A percentile compares a stretch with the other conserved stretches of the same genome.
phyloP scores from a whole-genome alignment of 1,284 basidiomycete genomes.

The Porodaedalea pini region DNA sequence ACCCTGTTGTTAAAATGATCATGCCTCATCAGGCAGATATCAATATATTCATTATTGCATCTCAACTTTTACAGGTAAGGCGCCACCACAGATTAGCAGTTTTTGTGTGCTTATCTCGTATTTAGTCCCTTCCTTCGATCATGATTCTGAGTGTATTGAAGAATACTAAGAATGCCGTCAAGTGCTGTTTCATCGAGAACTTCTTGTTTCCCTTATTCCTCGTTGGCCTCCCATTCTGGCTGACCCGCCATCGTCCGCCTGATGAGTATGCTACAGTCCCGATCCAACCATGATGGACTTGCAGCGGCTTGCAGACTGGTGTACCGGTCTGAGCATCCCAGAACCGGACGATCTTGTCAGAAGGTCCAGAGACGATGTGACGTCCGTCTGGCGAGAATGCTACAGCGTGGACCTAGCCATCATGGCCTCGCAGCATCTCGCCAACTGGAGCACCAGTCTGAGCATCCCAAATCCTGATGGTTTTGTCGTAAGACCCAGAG shows the following conservation, averaged over 20 bases:
- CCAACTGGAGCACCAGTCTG: conserved; percentile 52
- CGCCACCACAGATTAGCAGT: not conserved
- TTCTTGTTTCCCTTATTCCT: conserved; percentile 98
- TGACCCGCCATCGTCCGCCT: conserved; percentile 14
- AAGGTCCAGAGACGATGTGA: no score
- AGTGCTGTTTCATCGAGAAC: conserved; percentile 99
- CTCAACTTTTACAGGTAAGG: conserved; percentile 85
- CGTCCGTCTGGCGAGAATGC: not conserved
- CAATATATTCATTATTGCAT: conserved; percentile 99
- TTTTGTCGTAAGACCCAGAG: conserved; percentile 66
- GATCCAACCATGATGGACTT: no score
- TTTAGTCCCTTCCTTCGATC: conserved; percentile 91
- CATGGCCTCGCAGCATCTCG: not conserved
- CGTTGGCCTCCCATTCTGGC: conserved; percentile 39
- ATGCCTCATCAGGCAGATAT: conserved; percentile 72
- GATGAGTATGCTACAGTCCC: no score
- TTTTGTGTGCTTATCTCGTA: conserved; percentile 20
- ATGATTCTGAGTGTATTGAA: conserved; percentile 96
- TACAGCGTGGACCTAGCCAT: not conserved
- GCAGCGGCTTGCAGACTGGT: no score
- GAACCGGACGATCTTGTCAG: no score
- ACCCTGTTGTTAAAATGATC: conserved; percentile 24
- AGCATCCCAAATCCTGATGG: conserved; percentile 91
- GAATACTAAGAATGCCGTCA: conserved; percentile 90
- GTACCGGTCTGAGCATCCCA: no score